Evolutionary conservation across 306 rosid genomes (phyloP), one percentile per base, ranked within the genome.

Genomic region (Inga leiocalycina): DNA sequence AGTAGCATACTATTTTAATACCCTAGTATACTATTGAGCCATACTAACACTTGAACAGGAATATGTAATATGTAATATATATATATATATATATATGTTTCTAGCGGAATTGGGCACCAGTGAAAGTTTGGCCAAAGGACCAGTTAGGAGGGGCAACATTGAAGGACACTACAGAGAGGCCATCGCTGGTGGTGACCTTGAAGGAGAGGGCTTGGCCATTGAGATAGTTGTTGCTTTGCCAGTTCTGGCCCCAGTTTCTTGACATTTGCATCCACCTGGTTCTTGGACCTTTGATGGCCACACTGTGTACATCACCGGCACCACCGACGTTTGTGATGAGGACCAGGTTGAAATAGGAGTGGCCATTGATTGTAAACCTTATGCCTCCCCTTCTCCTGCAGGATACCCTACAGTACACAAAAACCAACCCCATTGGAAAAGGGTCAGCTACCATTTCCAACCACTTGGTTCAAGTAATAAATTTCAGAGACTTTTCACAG

Each of bases 181-280:
- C 97, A 78, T 95, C 98, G 64, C 99, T 92, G 19, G 97, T 89
- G 14, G 94, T 91, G 78, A 95, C 94, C 91, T 95, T 95, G 81
- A 95, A 92, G 6, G 99, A 95, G 22, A 95, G 95, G 92, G 90
- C 82, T 80, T 95, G 99, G 64, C 97, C 99, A 30, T 95, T 88
- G 57, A 95, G 98, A 62, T 86, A 83, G 49, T 88, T 84, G 90
- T 95, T 95, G 89, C 93, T 93, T 73, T 95, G 99, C 99, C 99
- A 95, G 84, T 95, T 95, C 51, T 95, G 99, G 17, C 99, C 99
- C 99, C 99, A 95, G 85, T 95, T 95, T 41, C 99, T 87, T 64
- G 99, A 95, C 98, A 95, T 90, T 48, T 90, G 78, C 65, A 85
- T 92, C 98, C 98, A 95, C 48, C 96, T 91, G 13, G 97, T 84